Conservation (phyloP, 306 rosid genomes). For the Castanea crenata region DNA sequence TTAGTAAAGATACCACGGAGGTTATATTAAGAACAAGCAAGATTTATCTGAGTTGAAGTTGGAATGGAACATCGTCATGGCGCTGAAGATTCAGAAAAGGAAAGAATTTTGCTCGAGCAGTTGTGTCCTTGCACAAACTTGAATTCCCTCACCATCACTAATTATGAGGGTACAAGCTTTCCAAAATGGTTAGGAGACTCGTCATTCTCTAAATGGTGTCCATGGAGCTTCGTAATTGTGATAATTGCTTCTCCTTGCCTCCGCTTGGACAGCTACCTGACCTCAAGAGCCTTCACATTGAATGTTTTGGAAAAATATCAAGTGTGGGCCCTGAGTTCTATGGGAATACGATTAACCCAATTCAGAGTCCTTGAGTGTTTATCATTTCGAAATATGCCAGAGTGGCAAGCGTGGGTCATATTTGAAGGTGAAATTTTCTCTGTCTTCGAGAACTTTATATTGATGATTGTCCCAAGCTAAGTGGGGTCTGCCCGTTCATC, state of each 20-base stretch:
- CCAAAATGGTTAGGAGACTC: too few species aligned
- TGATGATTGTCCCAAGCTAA: constrained; percentile 16
- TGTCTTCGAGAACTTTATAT: constrained; percentile 31
- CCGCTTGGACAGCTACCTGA: too few species aligned
- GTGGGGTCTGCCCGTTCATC: constrained; percentile 27
- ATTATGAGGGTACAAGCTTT: too few species aligned
- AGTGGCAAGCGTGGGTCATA: constrained; percentile 31
- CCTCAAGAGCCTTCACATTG: constrained; percentile 29
- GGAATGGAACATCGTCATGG: too few species aligned
- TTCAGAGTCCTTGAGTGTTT: constrained; percentile 35
- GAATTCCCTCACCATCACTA: too few species aligned
- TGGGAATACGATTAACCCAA: constrained; percentile 7
- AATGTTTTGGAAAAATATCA: constrained; percentile 19
- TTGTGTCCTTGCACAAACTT: constrained; percentile 10
- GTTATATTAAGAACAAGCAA: constrained; percentile 34
- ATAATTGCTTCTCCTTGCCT: too few species aligned
- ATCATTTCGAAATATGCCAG: constrained; percentile 18
- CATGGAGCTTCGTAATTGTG: neutral
- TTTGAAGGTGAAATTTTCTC: constrained; percentile 5
- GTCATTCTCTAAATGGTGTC: too few species aligned
- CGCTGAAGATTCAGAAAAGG: neutral
- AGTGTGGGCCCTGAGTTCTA: constrained; percentile 26
- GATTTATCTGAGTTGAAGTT: constrained; percentile 7
- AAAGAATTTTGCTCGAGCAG: constrained; percentile 23
- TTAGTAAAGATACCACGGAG: constrained; percentile 10